Evolutionary conservation across 75 land plant genomes (phyloP), one percentile per base, ranked within the genome.

Genomic region (Pinus albicaulis): DNA sequence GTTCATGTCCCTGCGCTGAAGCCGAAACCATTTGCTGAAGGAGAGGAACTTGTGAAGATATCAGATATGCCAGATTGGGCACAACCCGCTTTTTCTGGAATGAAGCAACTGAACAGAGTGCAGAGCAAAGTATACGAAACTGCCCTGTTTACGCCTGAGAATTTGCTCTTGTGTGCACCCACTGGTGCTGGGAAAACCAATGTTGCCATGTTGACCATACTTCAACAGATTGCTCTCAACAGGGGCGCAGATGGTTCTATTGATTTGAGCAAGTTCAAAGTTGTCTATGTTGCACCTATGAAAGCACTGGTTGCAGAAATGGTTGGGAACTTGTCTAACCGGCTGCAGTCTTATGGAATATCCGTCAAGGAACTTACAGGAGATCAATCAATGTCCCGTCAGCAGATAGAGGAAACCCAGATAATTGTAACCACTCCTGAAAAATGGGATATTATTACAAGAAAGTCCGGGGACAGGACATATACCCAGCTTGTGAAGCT

Each of bases 211-310:
- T 90, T 96, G 5, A 80, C 99, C 69, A 94, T 96, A 63, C 84
- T 96, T 48, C 94, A 92, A 76, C 89, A 96, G 87, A 81, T 96
- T 80, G 99, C 84, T 24, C 72, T 90, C 83, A 78, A 86, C 53
- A 77, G 75, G 81, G 76, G 78, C 58, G 56, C 48, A 3, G 98
- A 91, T 86, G 95, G 95, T 34, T 80, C 92, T 19, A 66, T 80
- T 81, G 90, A 89, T 69, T 86, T 85, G n/a, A 84, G 73, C 38
- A 74, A 87, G 17, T 90, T 81, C 70, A 96, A 96, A 83, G 88
- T 96, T 86, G 98, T 96, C 4, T 96, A 96, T 84, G 94, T 96
- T 19, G 99, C 99, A 14, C 99, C 99, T 1, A 96, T 96, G 99
- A 96, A 94, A 76, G 99, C 99, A 62, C 80, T 96, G 73, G 99